Conservation (phyloP, 139 green algal species). For the Limnomonas spitsbergensis region DNA sequence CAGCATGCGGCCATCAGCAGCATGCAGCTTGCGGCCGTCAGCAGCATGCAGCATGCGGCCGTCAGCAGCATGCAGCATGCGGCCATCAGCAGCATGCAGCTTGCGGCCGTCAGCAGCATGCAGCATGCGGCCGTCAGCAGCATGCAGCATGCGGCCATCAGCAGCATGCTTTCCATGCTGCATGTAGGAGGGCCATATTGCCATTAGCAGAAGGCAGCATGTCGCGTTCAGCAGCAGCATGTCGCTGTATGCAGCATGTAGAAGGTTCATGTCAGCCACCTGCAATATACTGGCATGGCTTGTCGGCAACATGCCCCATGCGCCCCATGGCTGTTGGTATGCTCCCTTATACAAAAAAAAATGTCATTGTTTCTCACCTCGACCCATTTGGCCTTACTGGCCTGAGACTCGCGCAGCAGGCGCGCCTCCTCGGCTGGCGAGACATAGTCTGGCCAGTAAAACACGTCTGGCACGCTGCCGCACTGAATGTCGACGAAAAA, state of each 20-base stretch:
- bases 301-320: neutral
- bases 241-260: neutral
- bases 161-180: too few species aligned
- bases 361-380: neutral
- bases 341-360: neutral
- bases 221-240: neutral
- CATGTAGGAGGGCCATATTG: too few species aligned
- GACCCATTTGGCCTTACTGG: neutral
- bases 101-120: too few species aligned
- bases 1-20: too few species aligned
- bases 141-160: too few species aligned
- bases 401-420: neutral
- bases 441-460: neutral
- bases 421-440: neutral
- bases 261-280: neutral
- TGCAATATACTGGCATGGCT: neutral
- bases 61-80: too few species aligned
- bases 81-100: too few species aligned
- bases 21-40: too few species aligned
- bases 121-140: too few species aligned
- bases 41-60: too few species aligned
- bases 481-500: too few species aligned
- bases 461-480: neutral
- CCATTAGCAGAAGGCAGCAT: too few species aligned
- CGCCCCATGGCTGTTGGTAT: neutral